These are phyloP conservation scores for Solanum paucissectum DNA, from an alignment of 257 asterid genomes.

Conservation along the genomic window DNA sequence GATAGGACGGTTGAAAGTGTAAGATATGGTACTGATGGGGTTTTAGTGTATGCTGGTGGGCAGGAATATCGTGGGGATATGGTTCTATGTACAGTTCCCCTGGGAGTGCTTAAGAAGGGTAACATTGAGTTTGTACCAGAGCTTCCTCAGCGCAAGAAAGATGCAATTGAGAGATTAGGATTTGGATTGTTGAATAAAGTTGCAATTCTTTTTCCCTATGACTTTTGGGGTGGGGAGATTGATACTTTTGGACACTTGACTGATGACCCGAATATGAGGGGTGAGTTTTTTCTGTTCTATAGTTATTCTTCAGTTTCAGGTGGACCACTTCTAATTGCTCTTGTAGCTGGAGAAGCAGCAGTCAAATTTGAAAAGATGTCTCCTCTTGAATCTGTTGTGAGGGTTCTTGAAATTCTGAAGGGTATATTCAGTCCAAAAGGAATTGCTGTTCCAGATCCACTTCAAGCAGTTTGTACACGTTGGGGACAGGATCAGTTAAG, in stretches of 20 bases:
- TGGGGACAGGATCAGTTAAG: constrained; percentile 95
- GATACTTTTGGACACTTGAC: constrained; percentile 96
- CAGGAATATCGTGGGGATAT: constrained; percentile 69
- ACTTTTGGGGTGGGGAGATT: constrained; percentile 99
- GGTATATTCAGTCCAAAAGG: constrained; percentile 94
- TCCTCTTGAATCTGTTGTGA: constrained; percentile 62
- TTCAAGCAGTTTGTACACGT: constrained; percentile 91
- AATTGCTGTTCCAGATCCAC: constrained; percentile 89
- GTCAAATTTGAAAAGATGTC: constrained; percentile 72
- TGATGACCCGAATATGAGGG: constrained; percentile 79
- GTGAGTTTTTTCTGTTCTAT: constrained; percentile 84
- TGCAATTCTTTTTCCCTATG: constrained; percentile 87
- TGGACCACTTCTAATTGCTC: constrained; percentile 91
- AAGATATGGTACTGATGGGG: constrained; percentile 76
- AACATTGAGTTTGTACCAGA: constrained; percentile 69
- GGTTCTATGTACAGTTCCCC: constrained; percentile 82
- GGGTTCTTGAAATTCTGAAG: constrained; percentile 74
- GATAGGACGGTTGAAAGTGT: constrained; percentile 49
- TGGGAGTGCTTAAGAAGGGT: constrained; percentile 85
- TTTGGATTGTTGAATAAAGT: constrained; percentile 90
- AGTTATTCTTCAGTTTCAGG: constrained; percentile 93
- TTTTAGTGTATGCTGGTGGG: constrained; percentile 66
- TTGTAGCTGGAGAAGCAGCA: constrained; percentile 98
- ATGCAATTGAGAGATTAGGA: constrained; percentile 82
- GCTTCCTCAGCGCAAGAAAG: constrained; percentile 78